Percentiles rank a stretch among this genome's conserved stretches.
These are phyloP conservation scores for Leptosphaerulina australis DNA, from an alignment of 2,329 filamentous ascomycete genomes.

Conservation along the genomic window DNA sequence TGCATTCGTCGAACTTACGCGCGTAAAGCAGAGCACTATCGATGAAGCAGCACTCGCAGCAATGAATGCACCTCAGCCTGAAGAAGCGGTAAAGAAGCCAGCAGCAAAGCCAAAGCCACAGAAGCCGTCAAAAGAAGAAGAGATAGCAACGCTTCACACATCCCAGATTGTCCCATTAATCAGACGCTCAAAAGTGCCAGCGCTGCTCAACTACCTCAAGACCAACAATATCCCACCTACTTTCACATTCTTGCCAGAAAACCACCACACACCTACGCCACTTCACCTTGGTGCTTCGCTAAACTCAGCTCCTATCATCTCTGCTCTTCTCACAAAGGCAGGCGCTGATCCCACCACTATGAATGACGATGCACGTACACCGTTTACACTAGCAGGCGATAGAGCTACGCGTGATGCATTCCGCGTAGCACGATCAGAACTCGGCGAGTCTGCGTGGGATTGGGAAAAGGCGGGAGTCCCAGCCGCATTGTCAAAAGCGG, in stretches of 20 bases:
- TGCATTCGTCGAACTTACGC: slow-evolving; percentile 89
- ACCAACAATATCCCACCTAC: slow-evolving; percentile 73
- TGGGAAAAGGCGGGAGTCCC: slow-evolving; percentile 82
- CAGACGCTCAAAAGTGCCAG: slow-evolving; percentile 86
- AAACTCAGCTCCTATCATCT: slow-evolving; percentile 77
- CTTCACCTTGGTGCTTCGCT: slow-evolving; percentile 85
- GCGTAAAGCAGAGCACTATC: slow-evolving; percentile 82
- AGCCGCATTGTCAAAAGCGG: slow-evolving; percentile 69
- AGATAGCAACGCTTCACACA: slow-evolving; percentile 81
- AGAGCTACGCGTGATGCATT: slow-evolving; percentile 88
- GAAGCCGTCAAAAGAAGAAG: slow-evolving; percentile 80
- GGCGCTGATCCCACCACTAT: slow-evolving; percentile 72
- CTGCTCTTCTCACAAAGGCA: slow-evolving; percentile 75
- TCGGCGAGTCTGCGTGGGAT: slow-evolving; percentile 77
- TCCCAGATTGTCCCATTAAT: slow-evolving; percentile 87
- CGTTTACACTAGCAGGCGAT: slow-evolving; percentile 88
- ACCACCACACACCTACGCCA: slow-evolving; percentile 79
- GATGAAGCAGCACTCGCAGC: slow-evolving; percentile 66
- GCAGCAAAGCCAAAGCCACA: slow-evolving; percentile 56
- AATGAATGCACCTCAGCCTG: slow-evolving; percentile 53
- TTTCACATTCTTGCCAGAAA: slow-evolving; percentile 75
- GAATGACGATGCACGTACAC: slow-evolving; percentile 72
- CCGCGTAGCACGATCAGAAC: slow-evolving; percentile 79
- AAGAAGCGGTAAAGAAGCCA: slow-evolving; percentile 48
- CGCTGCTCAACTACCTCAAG: slow-evolving; percentile 80